Conservation (phyloP, 2,329 filamentous ascomycete genomes). For the Coniochaeta ligniaria region DNA sequence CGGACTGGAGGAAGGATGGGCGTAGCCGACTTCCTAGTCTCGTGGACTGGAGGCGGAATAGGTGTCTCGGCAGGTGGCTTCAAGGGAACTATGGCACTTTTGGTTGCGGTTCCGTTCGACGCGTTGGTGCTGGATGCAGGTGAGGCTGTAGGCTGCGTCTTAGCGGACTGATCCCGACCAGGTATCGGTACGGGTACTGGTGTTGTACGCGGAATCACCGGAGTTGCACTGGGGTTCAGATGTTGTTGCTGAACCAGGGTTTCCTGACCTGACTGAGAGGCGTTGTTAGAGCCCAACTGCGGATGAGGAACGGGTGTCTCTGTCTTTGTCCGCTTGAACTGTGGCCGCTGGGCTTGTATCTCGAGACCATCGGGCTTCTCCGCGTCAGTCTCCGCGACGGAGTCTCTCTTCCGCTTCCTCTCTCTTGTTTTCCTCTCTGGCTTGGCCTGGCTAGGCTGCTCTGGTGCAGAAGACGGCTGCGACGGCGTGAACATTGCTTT, state of each 20-base stretch:
- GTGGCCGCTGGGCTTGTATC: conserved; percentile 12
- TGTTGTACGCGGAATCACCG: conserved; percentile 19
- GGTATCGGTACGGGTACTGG: conserved; percentile 24
- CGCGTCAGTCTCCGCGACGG: conserved; percentile 17
- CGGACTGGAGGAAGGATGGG: conserved; percentile 24
- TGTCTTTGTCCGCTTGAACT: conserved; percentile 27
- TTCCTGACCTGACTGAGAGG: conserved; percentile 14
- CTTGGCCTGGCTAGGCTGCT: conserved; percentile 9
- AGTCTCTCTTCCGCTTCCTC: conserved; percentile 27
- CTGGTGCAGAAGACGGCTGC: conserved; percentile 5
- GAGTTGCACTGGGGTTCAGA: conserved; percentile 6
- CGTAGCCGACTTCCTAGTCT: conserved; percentile 23
- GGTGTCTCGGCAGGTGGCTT: conserved; percentile 23
- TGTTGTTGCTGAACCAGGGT: conserved; percentile 12
- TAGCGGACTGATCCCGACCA: conserved; percentile 19
- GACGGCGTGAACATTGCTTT: conserved; percentile 17
- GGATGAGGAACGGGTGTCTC: conserved; percentile 30
- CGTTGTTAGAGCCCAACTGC: conserved; percentile 12
- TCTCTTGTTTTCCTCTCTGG: conserved; percentile 13
- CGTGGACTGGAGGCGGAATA: conserved; percentile 18
- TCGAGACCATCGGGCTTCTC: conserved; percentile 17
- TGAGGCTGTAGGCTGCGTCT: conserved; percentile 15
- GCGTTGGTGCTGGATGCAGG: conserved; percentile 13
- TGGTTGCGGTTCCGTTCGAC: conserved; percentile 1
- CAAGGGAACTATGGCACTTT: conserved; percentile 13